Evolutionary conservation across 768 basidiomycete species (phyloP).

Genomic region (Leccinum pellstonianum): DNA sequence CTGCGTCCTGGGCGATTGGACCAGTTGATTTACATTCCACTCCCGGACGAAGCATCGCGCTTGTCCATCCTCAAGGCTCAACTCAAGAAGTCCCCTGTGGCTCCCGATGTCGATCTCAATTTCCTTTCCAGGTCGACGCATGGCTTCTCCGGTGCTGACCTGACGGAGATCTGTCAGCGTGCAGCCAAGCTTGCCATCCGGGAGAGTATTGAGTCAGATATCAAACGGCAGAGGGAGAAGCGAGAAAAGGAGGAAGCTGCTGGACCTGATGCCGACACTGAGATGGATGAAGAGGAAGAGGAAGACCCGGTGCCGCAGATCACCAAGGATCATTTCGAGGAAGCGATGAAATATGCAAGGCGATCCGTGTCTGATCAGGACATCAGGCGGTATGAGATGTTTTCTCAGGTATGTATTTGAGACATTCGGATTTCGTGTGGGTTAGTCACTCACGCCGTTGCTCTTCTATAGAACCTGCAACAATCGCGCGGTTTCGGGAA

Average conservation of each 20-base stretch:
- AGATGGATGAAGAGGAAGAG: slow-evolving; percentile 66
- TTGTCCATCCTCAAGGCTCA: slow-evolving; percentile 87
- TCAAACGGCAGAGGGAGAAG: slow-evolving; percentile 74
- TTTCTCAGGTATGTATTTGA: slow-evolving; percentile 66
- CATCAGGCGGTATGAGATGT: slow-evolving; percentile 98
- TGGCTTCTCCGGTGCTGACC: slow-evolving; percentile 98
- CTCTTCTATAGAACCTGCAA: slow-evolving; percentile 59
- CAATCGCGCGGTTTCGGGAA: slow-evolving; percentile 91
- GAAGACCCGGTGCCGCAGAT: slow-evolving; percentile 93
- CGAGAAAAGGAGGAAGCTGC: slow-evolving; percentile 73
- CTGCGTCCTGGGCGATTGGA: slow-evolving; percentile 98
- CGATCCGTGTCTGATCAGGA: slow-evolving; percentile 96
- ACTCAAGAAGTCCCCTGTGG: slow-evolving; percentile 90
- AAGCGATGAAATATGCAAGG: slow-evolving; percentile 97
- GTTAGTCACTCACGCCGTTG: not conserved
- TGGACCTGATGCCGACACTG: slow-evolving; percentile 62
- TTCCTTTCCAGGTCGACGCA: slow-evolving; percentile 93
- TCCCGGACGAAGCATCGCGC: slow-evolving; percentile 92
- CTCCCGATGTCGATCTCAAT: slow-evolving; percentile 73
- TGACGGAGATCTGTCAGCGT: slow-evolving; percentile 99
- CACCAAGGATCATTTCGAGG: slow-evolving; percentile 92
- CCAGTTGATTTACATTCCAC: slow-evolving; percentile 98
- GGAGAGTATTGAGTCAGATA: slow-evolving; percentile 91
- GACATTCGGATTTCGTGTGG: not conserved
- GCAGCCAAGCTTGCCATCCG: slow-evolving; percentile 97